Conservation (phyloP, 371 early-diverging fungal genomes). For the Rhizopus sp. region DNA sequence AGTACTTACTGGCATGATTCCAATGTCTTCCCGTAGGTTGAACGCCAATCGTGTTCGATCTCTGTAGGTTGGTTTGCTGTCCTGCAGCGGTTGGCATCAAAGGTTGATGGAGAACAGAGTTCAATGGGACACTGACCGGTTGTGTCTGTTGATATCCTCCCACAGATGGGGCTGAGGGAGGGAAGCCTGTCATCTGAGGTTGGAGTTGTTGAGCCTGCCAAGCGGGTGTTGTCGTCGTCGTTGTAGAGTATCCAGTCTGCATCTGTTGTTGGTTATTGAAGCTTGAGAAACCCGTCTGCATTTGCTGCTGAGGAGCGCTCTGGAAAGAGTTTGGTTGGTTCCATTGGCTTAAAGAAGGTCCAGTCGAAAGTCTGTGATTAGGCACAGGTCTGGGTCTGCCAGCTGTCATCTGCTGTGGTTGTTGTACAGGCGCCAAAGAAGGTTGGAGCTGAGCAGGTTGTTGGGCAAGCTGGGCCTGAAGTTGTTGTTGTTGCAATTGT, state of each 20-base stretch:
- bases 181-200: constrained; percentile 49
- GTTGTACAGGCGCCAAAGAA: constrained; percentile 7
- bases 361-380: constrained; percentile 24
- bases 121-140: constrained; percentile 12
- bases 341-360: constrained; percentile 38
- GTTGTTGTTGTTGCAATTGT: constrained; percentile 9
- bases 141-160: constrained; percentile 27
- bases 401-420: constrained; percentile 4
- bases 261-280: constrained; percentile 6
- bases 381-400: constrained; percentile 36
- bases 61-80: constrained; percentile 24
- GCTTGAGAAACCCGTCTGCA: constrained; percentile 10
- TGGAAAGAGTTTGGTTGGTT: constrained; percentile 3
- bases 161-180: constrained; percentile 26
- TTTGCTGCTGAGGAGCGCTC: constrained; percentile 5
- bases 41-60: constrained; percentile 24
- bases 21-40: constrained; percentile 60
- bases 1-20: constrained; percentile 52
- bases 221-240: constrained; percentile 16
- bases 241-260: constrained; percentile 8
- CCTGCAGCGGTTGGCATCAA: constrained; percentile 26
- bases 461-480: constrained; percentile 14
- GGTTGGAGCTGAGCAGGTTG: constrained; percentile 21
- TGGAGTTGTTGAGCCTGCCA: constrained; percentile 36
- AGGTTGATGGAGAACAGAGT: constrained; percentile 24